A percentile compares a stretch with the other conserved stretches of the same genome.
phyloP scores from a whole-genome alignment of 2,329 filamentous ascomycete species.

The Hypoxylon sp. region DNA sequence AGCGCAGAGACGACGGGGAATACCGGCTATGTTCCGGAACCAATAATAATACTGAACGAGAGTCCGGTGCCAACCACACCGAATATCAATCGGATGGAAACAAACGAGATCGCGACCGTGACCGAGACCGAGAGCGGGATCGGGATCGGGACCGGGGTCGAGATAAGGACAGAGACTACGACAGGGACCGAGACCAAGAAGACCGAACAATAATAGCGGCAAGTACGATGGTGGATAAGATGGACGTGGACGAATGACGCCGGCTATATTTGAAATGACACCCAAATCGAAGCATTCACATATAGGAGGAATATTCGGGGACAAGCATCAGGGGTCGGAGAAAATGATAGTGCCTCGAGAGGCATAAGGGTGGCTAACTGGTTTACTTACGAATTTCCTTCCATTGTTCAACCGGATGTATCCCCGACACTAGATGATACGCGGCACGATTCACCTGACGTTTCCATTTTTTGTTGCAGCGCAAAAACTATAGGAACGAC shows the following conservation, averaged over 20 bases:
- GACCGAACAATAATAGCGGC: slow-evolving; percentile 56
- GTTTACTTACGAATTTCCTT: slow-evolving; percentile 42
- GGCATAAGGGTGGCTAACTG: slow-evolving; percentile 8
- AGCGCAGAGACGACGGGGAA: slow-evolving; percentile 68
- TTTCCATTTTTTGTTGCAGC: slow-evolving; percentile 35
- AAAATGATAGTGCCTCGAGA: slow-evolving; percentile 14
- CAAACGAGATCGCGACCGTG: slow-evolving; percentile 49
- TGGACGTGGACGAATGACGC: slow-evolving; percentile 55
- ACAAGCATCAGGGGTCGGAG: slow-evolving; percentile 11
- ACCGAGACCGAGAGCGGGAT: slow-evolving; percentile 29
- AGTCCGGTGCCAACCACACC: slow-evolving; percentile 46
- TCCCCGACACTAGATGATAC: slow-evolving; percentile 31
- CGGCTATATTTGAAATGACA: slow-evolving; percentile 16
- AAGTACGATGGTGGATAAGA: slow-evolving; percentile 55
- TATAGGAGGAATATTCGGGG: neutral
- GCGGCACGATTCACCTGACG: slow-evolving; percentile 36
- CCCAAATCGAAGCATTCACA: slow-evolving; percentile 18
- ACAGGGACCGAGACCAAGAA: slow-evolving; percentile 46
- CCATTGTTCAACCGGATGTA: slow-evolving; percentile 23
- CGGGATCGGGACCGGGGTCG: slow-evolving; percentile 12
- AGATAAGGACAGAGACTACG: slow-evolving; percentile 23
- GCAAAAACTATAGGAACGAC: slow-evolving; percentile 40
- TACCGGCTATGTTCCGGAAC: slow-evolving; percentile 67
- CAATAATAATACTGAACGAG: slow-evolving; percentile 52
- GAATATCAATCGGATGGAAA: slow-evolving; percentile 53